Conservation (phyloP, 164 flowering plant genomes). For the Amborella trichopoda region DNA sequence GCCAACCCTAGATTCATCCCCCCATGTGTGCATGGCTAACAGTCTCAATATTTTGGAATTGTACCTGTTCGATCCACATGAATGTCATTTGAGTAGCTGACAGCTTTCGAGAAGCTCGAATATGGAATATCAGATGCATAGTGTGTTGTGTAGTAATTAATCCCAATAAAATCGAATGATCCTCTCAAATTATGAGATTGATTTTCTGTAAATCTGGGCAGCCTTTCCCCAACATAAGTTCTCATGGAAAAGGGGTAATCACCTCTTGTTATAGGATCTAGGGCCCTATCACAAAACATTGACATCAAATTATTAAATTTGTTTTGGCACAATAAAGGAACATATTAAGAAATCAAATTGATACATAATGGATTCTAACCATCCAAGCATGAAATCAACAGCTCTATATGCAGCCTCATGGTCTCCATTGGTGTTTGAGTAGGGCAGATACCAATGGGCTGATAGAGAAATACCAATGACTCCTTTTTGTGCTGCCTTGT, state of each 20-base stretch:
- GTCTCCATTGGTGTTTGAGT: conserved; percentile 8
- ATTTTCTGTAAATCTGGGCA: conserved; percentile 37
- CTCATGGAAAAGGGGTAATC: conserved; percentile 39
- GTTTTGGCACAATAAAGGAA: too few species aligned
- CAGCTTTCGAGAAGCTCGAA: too few species aligned
- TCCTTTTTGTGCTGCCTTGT: conserved; percentile 48
- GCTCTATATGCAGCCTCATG: conserved; percentile 31
- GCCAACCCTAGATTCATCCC: too few species aligned
- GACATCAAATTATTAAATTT: too few species aligned
- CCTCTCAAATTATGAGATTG: conserved; percentile 21
- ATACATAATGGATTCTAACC: too few species aligned
- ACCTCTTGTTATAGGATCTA: conserved; percentile 35
- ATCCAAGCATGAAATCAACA: conserved; percentile 40
- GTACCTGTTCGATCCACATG: too few species aligned
- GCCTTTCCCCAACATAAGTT: conserved; percentile 18
- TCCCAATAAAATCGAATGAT: conserved; percentile 25
- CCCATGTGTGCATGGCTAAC: too few species aligned
- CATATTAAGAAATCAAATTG: too few species aligned
- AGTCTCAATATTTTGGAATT: too few species aligned
- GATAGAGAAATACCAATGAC: conserved; percentile 40
- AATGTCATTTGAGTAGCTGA: too few species aligned
- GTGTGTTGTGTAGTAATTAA: conserved; percentile 28
- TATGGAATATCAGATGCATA: conserved; percentile 17
- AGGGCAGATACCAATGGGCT: conserved; percentile 31
- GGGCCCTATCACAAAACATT: too few species aligned